These are phyloP conservation scores for Mycena leptocephala DNA, from an alignment of 768 basidiomycete genomes.

Conservation along the genomic window DNA sequence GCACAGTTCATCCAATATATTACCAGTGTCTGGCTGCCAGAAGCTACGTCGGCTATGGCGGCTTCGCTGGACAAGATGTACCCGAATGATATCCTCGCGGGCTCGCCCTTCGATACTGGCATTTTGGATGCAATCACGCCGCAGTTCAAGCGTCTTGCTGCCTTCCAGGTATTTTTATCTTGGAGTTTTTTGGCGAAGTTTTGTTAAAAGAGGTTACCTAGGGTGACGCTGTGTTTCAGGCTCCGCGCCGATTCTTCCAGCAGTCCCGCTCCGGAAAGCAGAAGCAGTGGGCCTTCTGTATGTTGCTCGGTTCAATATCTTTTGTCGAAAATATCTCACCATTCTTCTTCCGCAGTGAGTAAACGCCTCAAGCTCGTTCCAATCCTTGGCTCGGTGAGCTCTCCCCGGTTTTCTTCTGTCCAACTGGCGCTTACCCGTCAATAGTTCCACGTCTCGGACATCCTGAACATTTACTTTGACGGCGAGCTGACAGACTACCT, in stretches of 20 bases:
- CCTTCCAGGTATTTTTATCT: slow-evolving; percentile 49
- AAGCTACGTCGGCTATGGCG: slow-evolving; percentile 38
- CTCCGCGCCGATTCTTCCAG: slow-evolving; percentile 67
- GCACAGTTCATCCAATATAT: slow-evolving; percentile 35
- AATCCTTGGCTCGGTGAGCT: slow-evolving; percentile 61
- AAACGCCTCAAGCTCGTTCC: slow-evolving; percentile 62
- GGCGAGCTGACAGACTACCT: slow-evolving; percentile 64
- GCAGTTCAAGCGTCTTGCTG: slow-evolving; percentile 68
- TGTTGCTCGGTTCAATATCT: slow-evolving; percentile 18
- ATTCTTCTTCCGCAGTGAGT: slow-evolving; percentile 53
- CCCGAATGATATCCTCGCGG: slow-evolving; percentile 55
- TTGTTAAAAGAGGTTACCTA: slow-evolving; percentile 24
- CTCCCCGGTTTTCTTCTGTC: background rate
- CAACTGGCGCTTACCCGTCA: background rate
- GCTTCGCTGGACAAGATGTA: slow-evolving; percentile 48
- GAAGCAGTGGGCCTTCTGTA: slow-evolving; percentile 55
- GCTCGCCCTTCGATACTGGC: slow-evolving; percentile 68
- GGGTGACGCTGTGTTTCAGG: slow-evolving; percentile 66
- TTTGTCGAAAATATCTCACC: background rate
- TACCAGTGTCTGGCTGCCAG: slow-evolving; percentile 37
- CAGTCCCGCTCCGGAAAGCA: slow-evolving; percentile 57
- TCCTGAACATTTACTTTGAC: slow-evolving; percentile 58
- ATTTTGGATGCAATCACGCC: slow-evolving; percentile 57
- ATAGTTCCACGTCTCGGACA: slow-evolving; percentile 62
- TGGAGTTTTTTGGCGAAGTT: slow-evolving; percentile 11